Base-by-base conservation (phyloP, 2,329 filamentous ascomycete species). In the Arachnomyces sp. region DNA sequence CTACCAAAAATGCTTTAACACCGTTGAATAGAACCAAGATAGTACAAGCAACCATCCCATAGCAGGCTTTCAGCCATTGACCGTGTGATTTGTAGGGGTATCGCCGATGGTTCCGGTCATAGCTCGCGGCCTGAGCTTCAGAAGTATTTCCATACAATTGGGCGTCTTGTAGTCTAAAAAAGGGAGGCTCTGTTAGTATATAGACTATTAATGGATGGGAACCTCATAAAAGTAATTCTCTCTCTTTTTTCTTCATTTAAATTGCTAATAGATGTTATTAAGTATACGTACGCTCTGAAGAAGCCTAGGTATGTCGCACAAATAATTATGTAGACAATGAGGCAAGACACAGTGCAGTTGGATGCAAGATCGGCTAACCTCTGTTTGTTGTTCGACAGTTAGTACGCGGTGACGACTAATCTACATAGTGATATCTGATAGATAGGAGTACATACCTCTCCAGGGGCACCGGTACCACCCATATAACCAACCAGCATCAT, bases 281-380 rank as follows among this genome's bases (percentile, higher is more conserved):
- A 14, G 28, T 25, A 31, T 11, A 46, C 51, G 36, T 48, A 66
- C 63, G 57, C 61, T 39, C 55, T 54, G 48, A 56, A 29, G 17
- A 50, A 50, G 28, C 44, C 45, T 18, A 68, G 52, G 50, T 67
- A 68, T 0, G 65, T 64, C 15, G 57, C 62, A 38, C 63, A 67
- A 12, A 68, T 64, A 11, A 58, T 56, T 14, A 54, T 50, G 34
- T 66, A 68, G 2, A 66, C 62, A 31, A 67, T 61, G n/a, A 67
- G 48, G 46, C 57, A 64, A 9, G 64, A 65, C 2, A 63, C 59
- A 0, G 59, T 59, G 12, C 53, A 66, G 18, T 56, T 45, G 21
- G 62, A 63, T 59, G 57, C 57, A 11, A 68, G 53, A 42, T 66
- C 63, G 13, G 53, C 52, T 18, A 67, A 45, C 28, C 61, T 51